phyloP scores from a whole-genome alignment of 805 yeast species.

The Candida ovalis region DNA sequence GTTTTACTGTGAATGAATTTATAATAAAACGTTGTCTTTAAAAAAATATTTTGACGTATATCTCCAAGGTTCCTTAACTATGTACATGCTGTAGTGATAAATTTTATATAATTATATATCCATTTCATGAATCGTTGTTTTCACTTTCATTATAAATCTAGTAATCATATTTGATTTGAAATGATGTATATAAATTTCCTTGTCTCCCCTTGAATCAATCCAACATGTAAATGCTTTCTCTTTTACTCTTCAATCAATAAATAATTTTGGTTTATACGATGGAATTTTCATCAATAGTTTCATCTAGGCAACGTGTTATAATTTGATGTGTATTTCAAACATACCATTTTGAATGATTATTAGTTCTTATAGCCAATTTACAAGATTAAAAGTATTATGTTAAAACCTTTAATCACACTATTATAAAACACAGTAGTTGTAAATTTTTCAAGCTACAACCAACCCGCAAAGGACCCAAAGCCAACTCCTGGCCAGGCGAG shows the following conservation, averaged over 20 bases:
- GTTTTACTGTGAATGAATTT: conserved; percentile 3
- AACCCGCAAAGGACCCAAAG: too few species aligned
- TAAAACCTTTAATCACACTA: too few species aligned
- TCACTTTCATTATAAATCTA: too few species aligned
- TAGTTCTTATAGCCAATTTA: not conserved
- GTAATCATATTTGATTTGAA: too few species aligned
- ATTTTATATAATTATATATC: too few species aligned
- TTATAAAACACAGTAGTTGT: not conserved
- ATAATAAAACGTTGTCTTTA: not conserved
- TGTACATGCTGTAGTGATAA: not conserved
- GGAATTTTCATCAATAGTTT: not conserved
- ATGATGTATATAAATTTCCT: too few species aligned
- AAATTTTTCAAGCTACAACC: conserved; percentile 1
- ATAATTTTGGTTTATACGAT: too few species aligned
- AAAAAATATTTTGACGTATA: too few species aligned
- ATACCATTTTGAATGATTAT: conserved; percentile 26
- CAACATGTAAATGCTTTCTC: too few species aligned
- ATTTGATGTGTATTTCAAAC: conserved; percentile 7
- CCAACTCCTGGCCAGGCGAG: not conserved
- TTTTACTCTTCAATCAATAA: too few species aligned
- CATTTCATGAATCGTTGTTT: too few species aligned
- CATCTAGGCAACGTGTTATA: not conserved
- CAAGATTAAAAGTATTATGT: not conserved
- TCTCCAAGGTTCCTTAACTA: not conserved
- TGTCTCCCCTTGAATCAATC: too few species aligned